A percentile compares a stretch with the other conserved stretches of the same genome.
These are phyloP conservation scores for Neurospora sp. DNA, from an alignment of 495 filamentous ascomycete genomes.

Conservation along the genomic window DNA sequence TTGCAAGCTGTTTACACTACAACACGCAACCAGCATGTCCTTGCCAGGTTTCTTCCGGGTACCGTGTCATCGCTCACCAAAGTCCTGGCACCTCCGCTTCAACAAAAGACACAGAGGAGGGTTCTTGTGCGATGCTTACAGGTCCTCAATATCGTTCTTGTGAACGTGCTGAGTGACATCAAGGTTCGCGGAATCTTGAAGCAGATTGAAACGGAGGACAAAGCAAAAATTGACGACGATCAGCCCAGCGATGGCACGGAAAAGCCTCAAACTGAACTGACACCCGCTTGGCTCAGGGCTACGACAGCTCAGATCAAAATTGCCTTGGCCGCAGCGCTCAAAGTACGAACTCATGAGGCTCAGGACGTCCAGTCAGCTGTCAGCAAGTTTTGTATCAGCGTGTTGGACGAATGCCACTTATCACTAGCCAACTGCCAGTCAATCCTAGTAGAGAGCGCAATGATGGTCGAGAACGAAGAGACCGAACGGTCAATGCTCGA, in stretches of 20 bases:
- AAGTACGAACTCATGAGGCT: conserved; percentile 64
- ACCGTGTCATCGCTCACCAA: conserved; percentile 75
- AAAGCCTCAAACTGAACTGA: conserved; percentile 20
- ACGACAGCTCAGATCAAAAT: conserved; percentile 77
- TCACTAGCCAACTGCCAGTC: conserved; percentile 59
- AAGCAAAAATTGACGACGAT: conserved; percentile 1
- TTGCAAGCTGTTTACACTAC: conserved; percentile 51
- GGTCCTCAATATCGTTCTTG: conserved; percentile 49
- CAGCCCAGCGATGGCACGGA: conserved; percentile 3
- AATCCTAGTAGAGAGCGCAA: conserved; percentile 71
- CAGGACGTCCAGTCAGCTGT: conserved; percentile 61
- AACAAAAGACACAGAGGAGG: conserved; percentile 51
- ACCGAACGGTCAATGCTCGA: conserved; percentile 29
- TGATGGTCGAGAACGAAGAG: conserved; percentile 55
- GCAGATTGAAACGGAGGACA: conserved; percentile 7
- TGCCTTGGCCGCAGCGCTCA: conserved; percentile 68
- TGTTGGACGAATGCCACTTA: conserved; percentile 68
- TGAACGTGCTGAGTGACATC: conserved; percentile 55
- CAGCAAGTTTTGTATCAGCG: conserved; percentile 54
- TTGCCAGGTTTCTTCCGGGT: conserved; percentile 79
- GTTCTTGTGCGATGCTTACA: conserved; percentile 53
- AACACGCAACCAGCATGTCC: conserved; percentile 57
- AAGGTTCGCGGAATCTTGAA: conserved; percentile 33
- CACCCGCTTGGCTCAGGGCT: conserved; percentile 66
- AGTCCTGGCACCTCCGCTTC: conserved; percentile 56